Base-by-base conservation (phyloP, 1,284 basidiomycete species). In the Trametes sp. region DNA sequence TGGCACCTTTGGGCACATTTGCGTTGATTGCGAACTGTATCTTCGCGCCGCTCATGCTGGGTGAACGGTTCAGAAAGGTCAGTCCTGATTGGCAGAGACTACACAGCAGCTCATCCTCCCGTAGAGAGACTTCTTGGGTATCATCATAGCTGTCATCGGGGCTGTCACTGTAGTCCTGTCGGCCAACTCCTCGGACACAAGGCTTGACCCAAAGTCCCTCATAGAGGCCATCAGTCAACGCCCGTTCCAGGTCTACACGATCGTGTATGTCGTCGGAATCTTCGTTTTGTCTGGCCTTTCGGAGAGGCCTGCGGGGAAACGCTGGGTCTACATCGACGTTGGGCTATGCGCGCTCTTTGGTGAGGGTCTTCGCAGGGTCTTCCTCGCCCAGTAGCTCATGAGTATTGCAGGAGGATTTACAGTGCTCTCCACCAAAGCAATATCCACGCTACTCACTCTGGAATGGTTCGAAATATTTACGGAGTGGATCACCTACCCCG, bases 1-100 rank as follows among this genome's bases (percentile, higher is more conserved):
- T 98, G n/a, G 96, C 97, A 1, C 97, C 96, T 21, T 82, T 98
- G 8, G 96, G 96, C 33, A 96, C 94, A 90, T 92, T 94, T 72
- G 92, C 97, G 1, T 82, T 99, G 10, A 90, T 98, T 58, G 94
- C 96, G 19, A 98, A 98, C 75, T 98, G 96, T 73, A 83, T 96
- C 51, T 95, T 98, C 68, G 94, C 97, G 0, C 97, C 97, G 10
- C 73, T 96, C 2, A 85, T 98, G 70, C 81, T 98, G n/a, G 82
- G 86, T 19, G 92, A 94, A 75, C 83, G 82, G 11, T 93, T 94
- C 72, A 87, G 87, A 46, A 89, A 84, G 79, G 90, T 90, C 71
- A 66, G 69, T 46, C 9, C 6, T 4, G 19, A n/a, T 23, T 19
- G 4, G 10, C 31, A 16, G 14, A 14, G 9, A 28, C 16, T 1